Conservation (phyloP, 2,329 filamentous ascomycete species). For the Acrocalymma vagum region DNA sequence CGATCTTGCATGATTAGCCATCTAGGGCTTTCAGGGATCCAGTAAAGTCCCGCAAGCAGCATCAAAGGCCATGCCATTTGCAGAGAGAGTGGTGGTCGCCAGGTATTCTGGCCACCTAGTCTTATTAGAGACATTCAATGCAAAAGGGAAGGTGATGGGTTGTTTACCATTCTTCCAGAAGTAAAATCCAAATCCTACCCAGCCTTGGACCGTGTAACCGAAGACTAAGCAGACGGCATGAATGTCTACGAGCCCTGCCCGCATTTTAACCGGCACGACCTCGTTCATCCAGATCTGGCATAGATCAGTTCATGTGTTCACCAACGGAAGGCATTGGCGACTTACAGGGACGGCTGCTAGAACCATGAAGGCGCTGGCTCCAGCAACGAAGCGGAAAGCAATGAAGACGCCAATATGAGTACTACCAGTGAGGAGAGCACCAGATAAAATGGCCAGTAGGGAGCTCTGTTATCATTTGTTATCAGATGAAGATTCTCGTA, state of each 20-base stretch:
- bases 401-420: slow-evolving; percentile 31
- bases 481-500: slow-evolving; percentile 1
- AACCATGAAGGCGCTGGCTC: slow-evolving; percentile 39
- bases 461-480: slow-evolving; percentile 16
- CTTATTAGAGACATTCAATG: not conserved
- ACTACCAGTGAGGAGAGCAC: slow-evolving; percentile 26
- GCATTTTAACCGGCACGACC: slow-evolving; percentile 41
- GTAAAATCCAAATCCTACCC: slow-evolving; percentile 37
- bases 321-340: not conserved
- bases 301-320: not conserved
- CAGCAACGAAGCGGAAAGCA: slow-evolving; percentile 42
- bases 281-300: slow-evolving; percentile 37
- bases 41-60: slow-evolving; percentile 59
- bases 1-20: slow-evolving; percentile 71
- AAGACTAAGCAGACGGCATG: slow-evolving; percentile 36
- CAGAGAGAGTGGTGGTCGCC: slow-evolving; percentile 57
- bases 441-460: slow-evolving; percentile 34
- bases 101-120: slow-evolving; percentile 47
- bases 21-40: slow-evolving; percentile 69
- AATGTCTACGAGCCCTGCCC: slow-evolving; percentile 44
- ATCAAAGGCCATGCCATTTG: slow-evolving; percentile 59
- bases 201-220: slow-evolving; percentile 29
- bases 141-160: not conserved
- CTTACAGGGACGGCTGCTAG: slow-evolving; percentile 42
- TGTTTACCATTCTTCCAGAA: slow-evolving; percentile 25